These are phyloP conservation scores for Vigna angularis DNA, from an alignment of 306 rosid genomes.

Conservation along the genomic window DNA sequence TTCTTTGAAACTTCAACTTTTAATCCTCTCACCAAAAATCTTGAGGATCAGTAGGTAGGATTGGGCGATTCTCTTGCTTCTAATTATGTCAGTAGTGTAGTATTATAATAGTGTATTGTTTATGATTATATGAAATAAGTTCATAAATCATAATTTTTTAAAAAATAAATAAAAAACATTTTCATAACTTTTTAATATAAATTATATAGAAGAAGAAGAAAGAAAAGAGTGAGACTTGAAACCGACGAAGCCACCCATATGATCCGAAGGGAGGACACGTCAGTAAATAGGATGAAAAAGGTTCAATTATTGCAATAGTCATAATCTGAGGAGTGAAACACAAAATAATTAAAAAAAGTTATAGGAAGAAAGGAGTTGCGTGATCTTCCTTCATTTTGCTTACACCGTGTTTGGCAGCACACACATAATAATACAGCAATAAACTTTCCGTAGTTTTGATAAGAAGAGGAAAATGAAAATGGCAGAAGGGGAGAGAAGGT, in stretches of 20 bases:
- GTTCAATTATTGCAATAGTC: slow-evolving; percentile 15
- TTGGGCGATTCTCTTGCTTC: background rate
- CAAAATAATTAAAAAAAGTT: background rate
- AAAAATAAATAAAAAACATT: too few relatives aligned
- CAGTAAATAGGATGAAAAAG: background rate
- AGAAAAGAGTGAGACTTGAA: too few relatives aligned
- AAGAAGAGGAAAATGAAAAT: background rate
- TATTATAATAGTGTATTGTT: too few relatives aligned
- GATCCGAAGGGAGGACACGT: background rate
- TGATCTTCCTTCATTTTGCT: slow-evolving; percentile 47
- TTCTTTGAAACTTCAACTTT: background rate
- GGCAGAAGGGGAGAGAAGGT: slow-evolving; percentile 17
- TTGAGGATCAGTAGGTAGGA: background rate
- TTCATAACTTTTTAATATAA: too few relatives aligned
- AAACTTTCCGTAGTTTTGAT: background rate
- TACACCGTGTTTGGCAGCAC: slow-evolving; percentile 35
- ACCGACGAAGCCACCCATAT: background rate
- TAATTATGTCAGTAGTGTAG: background rate
- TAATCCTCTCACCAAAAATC: background rate
- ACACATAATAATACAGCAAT: background rate
- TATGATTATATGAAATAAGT: background rate
- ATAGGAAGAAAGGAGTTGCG: slow-evolving; percentile 31
- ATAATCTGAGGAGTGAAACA: background rate
- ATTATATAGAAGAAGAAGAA: too few relatives aligned
- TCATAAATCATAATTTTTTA: too few relatives aligned